Conservation (phyloP, 192 early-diverging fungal genomes). For the Coemansia sp. region DNA sequence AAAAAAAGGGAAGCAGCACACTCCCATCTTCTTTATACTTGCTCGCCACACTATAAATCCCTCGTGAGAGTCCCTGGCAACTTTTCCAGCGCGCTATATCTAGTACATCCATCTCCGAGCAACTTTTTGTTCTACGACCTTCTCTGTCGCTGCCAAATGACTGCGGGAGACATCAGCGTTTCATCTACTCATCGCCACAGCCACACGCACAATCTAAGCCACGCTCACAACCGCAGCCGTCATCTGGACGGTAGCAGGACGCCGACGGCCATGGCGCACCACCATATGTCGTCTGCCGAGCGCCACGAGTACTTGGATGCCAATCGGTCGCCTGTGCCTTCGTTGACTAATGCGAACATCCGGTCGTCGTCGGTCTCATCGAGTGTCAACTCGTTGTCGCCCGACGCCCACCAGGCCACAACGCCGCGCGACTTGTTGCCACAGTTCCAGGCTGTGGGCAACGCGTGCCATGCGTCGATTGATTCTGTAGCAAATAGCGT, state of each 20-base stretch:
- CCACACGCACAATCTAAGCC: constrained; percentile 3
- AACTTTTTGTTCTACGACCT: not conserved
- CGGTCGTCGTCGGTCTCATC: constrained; percentile 49
- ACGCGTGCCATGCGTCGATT: not conserved
- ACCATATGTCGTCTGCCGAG: not conserved
- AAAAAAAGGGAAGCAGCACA: not conserved
- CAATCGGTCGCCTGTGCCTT: constrained; percentile 45
- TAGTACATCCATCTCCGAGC: not conserved
- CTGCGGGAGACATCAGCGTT: constrained; percentile 16
- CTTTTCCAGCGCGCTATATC: not conserved
- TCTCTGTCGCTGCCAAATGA: not conserved
- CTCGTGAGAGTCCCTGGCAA: not conserved
- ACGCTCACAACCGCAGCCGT: not conserved
- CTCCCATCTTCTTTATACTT: not conserved
- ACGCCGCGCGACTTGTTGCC: constrained; percentile 45
- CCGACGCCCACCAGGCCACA: constrained; percentile 22
- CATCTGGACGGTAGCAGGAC: not conserved
- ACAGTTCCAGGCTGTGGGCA: constrained; percentile 21
- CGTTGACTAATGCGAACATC: constrained; percentile 40
- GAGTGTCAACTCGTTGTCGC: constrained; percentile 51
- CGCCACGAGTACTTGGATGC: constrained; percentile 16
- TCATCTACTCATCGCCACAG: not conserved
- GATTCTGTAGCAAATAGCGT: not conserved
- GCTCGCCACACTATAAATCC: not conserved
- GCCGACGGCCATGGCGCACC: constrained; percentile 6